Conservation (phyloP, 768 basidiomycete species). For the Brasilioporus rufonigricans region DNA sequence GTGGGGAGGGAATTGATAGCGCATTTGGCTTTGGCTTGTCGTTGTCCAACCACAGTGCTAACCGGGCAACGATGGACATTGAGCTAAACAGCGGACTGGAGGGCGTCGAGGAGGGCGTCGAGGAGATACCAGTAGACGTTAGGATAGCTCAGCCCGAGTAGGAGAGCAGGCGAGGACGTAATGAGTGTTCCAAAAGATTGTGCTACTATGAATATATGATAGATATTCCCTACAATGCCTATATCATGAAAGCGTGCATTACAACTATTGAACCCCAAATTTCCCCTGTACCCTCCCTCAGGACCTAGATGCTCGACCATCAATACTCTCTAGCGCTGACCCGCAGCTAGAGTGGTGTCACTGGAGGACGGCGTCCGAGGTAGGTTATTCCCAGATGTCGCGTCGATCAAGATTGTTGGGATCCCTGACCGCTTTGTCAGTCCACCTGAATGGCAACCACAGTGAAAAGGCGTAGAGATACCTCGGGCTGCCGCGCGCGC, state of each 20-base stretch:
- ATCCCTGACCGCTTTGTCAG: conserved; percentile 45
- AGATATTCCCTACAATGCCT: too few relatives aligned
- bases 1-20: not conserved
- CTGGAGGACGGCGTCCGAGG: conserved; percentile 47
- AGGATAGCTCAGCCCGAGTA: too few relatives aligned
- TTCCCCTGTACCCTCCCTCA: not conserved
- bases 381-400: not conserved
- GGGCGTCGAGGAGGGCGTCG: too few relatives aligned
- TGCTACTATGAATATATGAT: too few relatives aligned
- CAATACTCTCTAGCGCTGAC: not conserved
- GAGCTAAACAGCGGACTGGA: too few relatives aligned
- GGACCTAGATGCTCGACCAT: too few relatives aligned
- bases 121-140: too few relatives aligned
- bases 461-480: not conserved
- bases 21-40: not conserved
- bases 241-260: too few relatives aligned
- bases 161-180: too few relatives aligned
- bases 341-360: conserved; percentile 29
- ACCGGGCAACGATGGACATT: too few relatives aligned
- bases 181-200: too few relatives aligned
- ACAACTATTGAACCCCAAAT: too few relatives aligned
- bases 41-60: not conserved
- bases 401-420: conserved; percentile 67
- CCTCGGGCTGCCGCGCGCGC: conserved; percentile 22
- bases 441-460: not conserved